Conservation (phyloP, 768 basidiomycete species). For the Hypholoma sublateritium region DNA sequence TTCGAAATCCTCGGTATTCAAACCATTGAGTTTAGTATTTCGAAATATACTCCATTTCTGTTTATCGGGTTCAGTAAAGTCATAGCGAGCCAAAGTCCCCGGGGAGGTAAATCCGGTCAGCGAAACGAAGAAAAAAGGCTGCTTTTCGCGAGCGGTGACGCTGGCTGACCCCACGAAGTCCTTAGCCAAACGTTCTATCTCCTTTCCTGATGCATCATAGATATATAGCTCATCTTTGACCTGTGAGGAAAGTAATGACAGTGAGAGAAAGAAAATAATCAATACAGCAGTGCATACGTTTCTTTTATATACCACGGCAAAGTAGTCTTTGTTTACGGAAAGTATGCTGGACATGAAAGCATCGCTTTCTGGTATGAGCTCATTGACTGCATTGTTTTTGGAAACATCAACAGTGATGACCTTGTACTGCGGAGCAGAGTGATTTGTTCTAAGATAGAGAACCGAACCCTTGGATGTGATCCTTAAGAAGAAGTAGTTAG, state of each 20-base stretch:
- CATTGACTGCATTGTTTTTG: conserved; percentile 46
- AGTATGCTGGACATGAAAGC: conserved; percentile 56
- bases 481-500: conserved; percentile 32
- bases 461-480: conserved; percentile 62
- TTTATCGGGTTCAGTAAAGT: conserved; percentile 54
- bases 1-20: conserved; percentile 68
- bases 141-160: conserved; percentile 49
- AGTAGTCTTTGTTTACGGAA: conserved; percentile 50
- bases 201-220: conserved; percentile 54
- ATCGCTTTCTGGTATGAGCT: conserved; percentile 68
- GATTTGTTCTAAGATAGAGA: conserved; percentile 67
- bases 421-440: conserved; percentile 65
- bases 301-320: conserved; percentile 66
- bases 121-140: conserved; percentile 62
- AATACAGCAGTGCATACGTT: conserved; percentile 47
- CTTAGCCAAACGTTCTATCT: conserved; percentile 53
- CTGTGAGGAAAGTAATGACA: conserved; percentile 28
- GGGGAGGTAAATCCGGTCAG: conserved; percentile 74
- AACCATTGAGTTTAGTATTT: conserved; percentile 55
- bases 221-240: conserved; percentile 82
- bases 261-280: neutral
- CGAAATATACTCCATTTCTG: conserved; percentile 58
- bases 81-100: conserved; percentile 61
- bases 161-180: conserved; percentile 69
- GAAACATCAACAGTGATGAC: conserved; percentile 64